Base-by-base conservation (phyloP, 1,284 basidiomycete genomes). In the Ustilago loliicola region DNA sequence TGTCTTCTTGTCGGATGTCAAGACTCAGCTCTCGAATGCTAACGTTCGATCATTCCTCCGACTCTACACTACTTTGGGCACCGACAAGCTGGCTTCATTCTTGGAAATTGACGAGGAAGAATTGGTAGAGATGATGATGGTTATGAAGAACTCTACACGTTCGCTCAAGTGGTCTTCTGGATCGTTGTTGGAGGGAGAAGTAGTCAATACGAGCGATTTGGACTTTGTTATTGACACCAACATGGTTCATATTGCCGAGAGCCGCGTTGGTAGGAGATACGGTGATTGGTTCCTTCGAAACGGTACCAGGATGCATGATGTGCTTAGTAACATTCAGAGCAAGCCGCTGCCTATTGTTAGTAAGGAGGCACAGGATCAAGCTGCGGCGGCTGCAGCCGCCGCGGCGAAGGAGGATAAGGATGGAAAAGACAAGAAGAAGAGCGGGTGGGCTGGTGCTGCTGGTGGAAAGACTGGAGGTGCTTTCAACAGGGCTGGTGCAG, bases 221-320 rank as follows among this genome's bases (percentile, higher is more conserved):
- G 96, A 97, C 87, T 98, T 98, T 83, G 93, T 93, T 65, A 96
- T 98, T 81, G 92, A 96, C 78, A 93, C 93, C 87, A 93, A 95
- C 85, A 95, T 96, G 93, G 93, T 98, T 9, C 94, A 96, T 83
- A 95, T 98, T 81, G 93, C 94, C 19, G 95, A 98, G 87, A 94
- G 93, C 19, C 95, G 95, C 0, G 92, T 96, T 15, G 95, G 95
- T 25, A 88, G 96, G 57, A 91, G 94, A 63, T 98, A 94, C 85
- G 96, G 95, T 2, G 94, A 95, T 47, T 97, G 94, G 94, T 98
- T 98, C 88, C 95, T 98, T 87, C 92, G 95, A 77, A 83, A 85
- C 56, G 81, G 80, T 9, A 80, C 79, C 5, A 61, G 83, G 10
- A 84, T 85, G 82, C 63, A 77, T 61, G 80, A 85, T 40, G 81